Base-by-base conservation (phyloP, 176 grass and related monocot genomes). In the Aechmea fasciata region DNA sequence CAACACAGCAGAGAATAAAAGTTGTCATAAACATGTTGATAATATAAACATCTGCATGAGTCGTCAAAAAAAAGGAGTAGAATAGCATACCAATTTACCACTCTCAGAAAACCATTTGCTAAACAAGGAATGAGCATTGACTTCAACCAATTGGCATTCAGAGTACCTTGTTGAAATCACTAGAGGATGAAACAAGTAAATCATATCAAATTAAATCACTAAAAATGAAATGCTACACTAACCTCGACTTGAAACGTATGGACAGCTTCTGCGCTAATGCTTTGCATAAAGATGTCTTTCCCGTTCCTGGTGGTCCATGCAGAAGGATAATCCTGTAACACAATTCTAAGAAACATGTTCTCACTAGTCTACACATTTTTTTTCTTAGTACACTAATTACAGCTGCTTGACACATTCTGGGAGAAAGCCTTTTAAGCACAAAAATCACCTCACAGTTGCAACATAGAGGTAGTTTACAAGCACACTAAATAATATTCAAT, bases 61-160 rank as follows among this genome's bases (percentile, higher is more conserved):
- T 3, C 6, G 29, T 33, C 33, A 41, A 17, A 59, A 28, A 71
- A 66, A 47, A 19, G 11, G 57, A 65, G 52, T 71, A 59, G 62
- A 77, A 82, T n/a, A 47, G 19, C 89, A 14, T 99, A 99, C 94
- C 86, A 99, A 50, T 88, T 99, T 99, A 50, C 94, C 94, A 80
- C 94, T 99, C 87, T 99, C 94, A 80, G 94, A 99, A 83, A 99
- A 99, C 94, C 94, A 99, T 84, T 99, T 99, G 87, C 94, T 99
- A 84, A 99, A 93, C 72, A 99, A 78, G 15, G 94, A 99, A 85
- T 99, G 94, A 71, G 94, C 94, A 80, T 99, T 99, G 67, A 99
- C 89, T 88, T 99, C 94, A 62, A 99, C 63, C 83, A 99, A 71
- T 72, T 99, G 94, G 25, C 87, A 90, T 87, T 85, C 81, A 14